Evolutionary conservation across 345 rosid genomes (phyloP), one percentile per base, ranked within the genome.

Genomic region (Alliaria petiolata): DNA sequence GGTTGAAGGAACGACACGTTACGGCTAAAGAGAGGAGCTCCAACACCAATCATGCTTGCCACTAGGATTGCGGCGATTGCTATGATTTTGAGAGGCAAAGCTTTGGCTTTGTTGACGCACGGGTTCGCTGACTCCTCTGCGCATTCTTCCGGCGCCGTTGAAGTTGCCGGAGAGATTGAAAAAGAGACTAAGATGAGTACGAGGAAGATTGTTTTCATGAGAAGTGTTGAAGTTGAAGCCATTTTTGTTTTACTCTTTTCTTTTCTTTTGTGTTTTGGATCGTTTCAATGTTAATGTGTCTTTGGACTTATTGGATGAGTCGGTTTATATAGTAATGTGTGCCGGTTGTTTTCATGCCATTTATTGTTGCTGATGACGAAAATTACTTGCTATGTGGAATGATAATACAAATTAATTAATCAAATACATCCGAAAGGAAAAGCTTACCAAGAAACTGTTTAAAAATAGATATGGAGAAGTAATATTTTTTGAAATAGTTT

Each of bases 1-100:
- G 92, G 98, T 57, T 43, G 57, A 12, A 92, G 83, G 26, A 89
- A 87, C 0, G 92, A 83, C 49, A 92, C 72, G 4, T 75, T 77
- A 11, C 77, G 79, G 15, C 89, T 78, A 39, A 87, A 62, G 13
- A 89, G 81, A 6, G 98, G 98, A 9, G 79, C 42, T 11, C 76
- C 68, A 1, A 89, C 92, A 35, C 96, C 96, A 28, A 89, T 76
- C 73, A 85, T 67, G 71, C 96, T 92, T 17, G 92, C 40, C 4
- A 83, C 43, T 7, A 89, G 65, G 28, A 89, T 89, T 5, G 85
- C 10, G 3, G 35, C 36, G 0, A 83, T 81, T 55, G 90, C 96
- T 15, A 89, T 79, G 51, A 89, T 53, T 75, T 89, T 89, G 2
- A 87, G 81, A 22, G 86, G 71, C 53, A 81, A 45, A 0, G 96